A percentile compares a stretch with the other conserved stretches of the same genome.
Conservation (phyloP, 2,329 filamentous ascomycete species). For the Sclerotinia nivalis region DNA sequence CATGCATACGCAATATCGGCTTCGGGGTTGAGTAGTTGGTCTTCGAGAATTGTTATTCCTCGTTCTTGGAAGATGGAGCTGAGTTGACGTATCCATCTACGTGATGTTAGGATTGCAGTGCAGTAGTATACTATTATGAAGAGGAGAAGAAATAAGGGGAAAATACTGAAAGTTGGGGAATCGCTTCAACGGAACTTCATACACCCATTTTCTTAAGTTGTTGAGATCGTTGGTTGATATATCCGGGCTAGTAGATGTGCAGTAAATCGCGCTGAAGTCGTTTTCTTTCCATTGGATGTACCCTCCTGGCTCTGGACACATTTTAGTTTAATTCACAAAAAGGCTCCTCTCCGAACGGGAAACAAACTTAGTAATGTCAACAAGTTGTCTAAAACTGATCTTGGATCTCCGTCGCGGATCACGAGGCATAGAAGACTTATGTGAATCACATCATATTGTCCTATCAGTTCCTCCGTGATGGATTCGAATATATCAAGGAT, state of each 20-base stretch:
- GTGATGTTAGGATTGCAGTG: neutral
- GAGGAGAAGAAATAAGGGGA: neutral
- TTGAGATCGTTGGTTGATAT: neutral
- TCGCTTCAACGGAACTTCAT: neutral
- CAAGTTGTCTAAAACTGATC: conserved; percentile 8
- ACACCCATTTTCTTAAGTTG: neutral
- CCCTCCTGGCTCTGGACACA: conserved; percentile 13
- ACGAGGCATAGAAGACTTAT: conserved; percentile 16
- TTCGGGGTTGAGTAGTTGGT: neutral
- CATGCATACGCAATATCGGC: conserved; percentile 3
- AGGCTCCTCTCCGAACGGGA: too few species aligned
- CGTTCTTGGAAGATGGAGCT: conserved; percentile 10
- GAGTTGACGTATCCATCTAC: conserved; percentile 18
- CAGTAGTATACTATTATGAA: neutral
- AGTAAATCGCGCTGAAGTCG: neutral
- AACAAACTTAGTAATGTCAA: conserved; percentile 13
- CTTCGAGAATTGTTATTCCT: neutral
- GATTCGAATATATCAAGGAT: conserved; percentile 9
- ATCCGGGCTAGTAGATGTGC: neutral
- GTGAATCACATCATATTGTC: conserved; percentile 14
- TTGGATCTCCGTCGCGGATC: conserved; percentile 4
- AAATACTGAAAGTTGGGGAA: conserved; percentile 11
- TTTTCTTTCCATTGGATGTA: conserved; percentile 21
- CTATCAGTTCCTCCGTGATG: neutral
- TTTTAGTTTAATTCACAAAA: neutral